phyloP scores from a whole-genome alignment of 371 early-diverging fungal species.

The Syncephalastrum monosporum region DNA sequence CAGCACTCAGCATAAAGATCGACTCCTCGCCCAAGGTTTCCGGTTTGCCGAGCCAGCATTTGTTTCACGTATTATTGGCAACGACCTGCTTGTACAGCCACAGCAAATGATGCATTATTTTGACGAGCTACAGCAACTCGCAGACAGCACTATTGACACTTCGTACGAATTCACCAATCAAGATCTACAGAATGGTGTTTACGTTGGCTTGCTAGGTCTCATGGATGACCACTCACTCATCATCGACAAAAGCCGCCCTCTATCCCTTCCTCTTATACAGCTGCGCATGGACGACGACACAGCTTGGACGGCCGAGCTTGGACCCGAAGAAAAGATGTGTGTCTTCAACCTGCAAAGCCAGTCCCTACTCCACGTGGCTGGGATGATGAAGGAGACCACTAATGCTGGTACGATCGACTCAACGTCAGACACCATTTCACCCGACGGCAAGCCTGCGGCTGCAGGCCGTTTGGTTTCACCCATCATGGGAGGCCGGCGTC shows the following conservation, averaged over 20 bases:
- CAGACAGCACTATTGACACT: neutral
- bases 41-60: constrained; percentile 37
- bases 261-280: constrained; percentile 31
- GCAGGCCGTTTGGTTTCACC: neutral
- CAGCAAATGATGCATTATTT: too few species aligned
- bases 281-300: constrained; percentile 16
- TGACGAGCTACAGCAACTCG: neutral
- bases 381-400: constrained; percentile 4
- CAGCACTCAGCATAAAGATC: constrained; percentile 14
- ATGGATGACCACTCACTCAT: constrained; percentile 28
- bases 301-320: constrained; percentile 8
- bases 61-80: constrained; percentile 33
- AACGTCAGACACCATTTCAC: neutral
- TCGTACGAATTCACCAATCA: neutral
- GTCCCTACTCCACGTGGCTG: constrained; percentile 7
- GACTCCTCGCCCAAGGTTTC: constrained; percentile 29
- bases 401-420: neutral
- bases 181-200: constrained; percentile 15
- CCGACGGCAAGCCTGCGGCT: neutral
- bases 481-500: constrained; percentile 3
- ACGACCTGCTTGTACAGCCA: constrained; percentile 12
- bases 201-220: constrained; percentile 29
- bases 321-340: constrained; percentile 17
- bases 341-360: constrained; percentile 22
- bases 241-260: constrained; percentile 24